Base-by-base conservation (phyloP, 2,329 filamentous ascomycete genomes). In the Ceratocystiopsis minuta region DNA sequence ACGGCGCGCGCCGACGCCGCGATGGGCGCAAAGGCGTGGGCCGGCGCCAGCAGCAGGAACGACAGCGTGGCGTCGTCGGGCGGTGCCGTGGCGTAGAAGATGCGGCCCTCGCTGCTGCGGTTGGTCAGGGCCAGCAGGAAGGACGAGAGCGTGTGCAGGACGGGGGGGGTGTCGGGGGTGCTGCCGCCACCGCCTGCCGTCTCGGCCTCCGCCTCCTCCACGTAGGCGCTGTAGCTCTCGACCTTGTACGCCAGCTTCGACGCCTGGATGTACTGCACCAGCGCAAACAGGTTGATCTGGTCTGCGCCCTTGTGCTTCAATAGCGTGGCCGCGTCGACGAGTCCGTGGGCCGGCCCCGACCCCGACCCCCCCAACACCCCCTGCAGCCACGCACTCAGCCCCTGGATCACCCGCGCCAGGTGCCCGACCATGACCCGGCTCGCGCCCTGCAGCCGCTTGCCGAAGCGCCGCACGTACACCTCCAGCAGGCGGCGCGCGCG, bases 201-300 rank as follows among this genome's bases (percentile, higher is more conserved):
- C 11, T 16, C 35, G 3, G 48, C 50, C 12, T 68, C 56, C 38
- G 62, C 60, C 39, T 70, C 66, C 43, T 77, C 70, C 1, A 72
- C 57, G 45, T 80, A 72, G 3, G 72, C 68, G 3, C 77, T 72
- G 53, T 96, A 98, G 39, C 84, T 81, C 59, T 98, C 88, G 12
- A 96, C 82, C 57, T 98, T 98, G 48, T 87, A 81, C 1, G 88
- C 87, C 13, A 98, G 64, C 53, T 93, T 95, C 47, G 87, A 95
- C 48, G 90, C 80, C 53, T 88, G 81, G 4, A 98, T 72, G 56
- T 96, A 96, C 36, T 75, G 71, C 31, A 87, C 77, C 14, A 98
- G 67, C 54, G 90, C 88, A 60, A 83, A 88, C 28, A 95, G 71
- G 52, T 96, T 94, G 60, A 98, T 87, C 54, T 96, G 88, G 54